Evolutionary conservation across 73 alveolate genomes (phyloP), one percentile per base, ranked within the genome.

Genomic region (Stentor roeselii): DNA sequence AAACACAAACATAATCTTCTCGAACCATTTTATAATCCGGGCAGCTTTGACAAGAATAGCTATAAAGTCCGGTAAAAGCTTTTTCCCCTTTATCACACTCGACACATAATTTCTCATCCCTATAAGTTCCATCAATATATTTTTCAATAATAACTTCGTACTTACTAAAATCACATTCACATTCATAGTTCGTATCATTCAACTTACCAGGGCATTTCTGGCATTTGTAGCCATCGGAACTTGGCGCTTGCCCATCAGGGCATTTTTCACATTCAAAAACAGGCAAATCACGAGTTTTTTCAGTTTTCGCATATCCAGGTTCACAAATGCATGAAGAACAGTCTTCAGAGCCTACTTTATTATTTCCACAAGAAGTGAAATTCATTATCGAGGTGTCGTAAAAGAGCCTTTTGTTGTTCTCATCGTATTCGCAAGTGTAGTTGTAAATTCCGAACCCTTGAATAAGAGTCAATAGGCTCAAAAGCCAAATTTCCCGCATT

Each of bases 41-140:
- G 84, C 84, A 76, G 27, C 39, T 15, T 76, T 76, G 82, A 39
- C 84, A 76, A 39, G 84, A 37, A 76, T 76, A 38, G n/a, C 21
- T 14, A 1, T 37, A n/a, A 76, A 31, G 11, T 39, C 67, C 67
- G 21, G 67, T 6, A 21, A 11, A 50, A 6, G 21, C 21, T 11
- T 50, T 50, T 21, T 50, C 30, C 30, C 67, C n/a, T n/a, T n/a
- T n/a, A n/a, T n/a, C 21, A 50, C 67, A 50, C 6, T 6, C 6
- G 30, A 50, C 30, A 3, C 84, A 76, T 27, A 31, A 21, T 76
- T 76, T 76, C 34, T 34, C 67, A 76, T n/a, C 39, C 2, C 6
- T 14, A 76, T 76, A 76, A 15, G 30, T 27, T n/a, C 84, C 74
- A 41, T 76, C 39, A 30, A 27, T 0, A 15, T 39, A 6, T 27